These are phyloP conservation scores for Silene coronaria DNA, from an alignment of 179 eudicot genomes.

Conservation along the genomic window DNA sequence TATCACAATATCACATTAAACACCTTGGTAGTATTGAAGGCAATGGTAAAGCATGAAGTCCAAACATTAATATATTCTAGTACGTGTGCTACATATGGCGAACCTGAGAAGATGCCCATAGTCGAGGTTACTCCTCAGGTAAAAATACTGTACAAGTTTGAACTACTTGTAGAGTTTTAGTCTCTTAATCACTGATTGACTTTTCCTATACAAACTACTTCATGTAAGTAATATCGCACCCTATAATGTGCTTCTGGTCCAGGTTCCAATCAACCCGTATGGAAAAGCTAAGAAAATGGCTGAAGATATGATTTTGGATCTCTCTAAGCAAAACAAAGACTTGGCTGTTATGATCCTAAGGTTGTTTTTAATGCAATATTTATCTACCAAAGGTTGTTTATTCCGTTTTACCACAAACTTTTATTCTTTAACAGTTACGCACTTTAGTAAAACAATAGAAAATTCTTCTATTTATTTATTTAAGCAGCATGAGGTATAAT, in stretches of 20 bases:
- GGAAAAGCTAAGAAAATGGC: constrained; percentile 98
- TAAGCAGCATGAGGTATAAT: too few relatives aligned
- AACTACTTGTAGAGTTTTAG: not conserved
- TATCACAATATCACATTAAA: constrained; percentile 94
- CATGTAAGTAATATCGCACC: too few relatives aligned
- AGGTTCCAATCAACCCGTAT: constrained; percentile 88
- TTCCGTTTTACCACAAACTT: too few relatives aligned
- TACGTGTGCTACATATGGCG: constrained; percentile 96
- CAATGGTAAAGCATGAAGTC: constrained; percentile 71
- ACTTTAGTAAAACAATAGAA: too few relatives aligned
- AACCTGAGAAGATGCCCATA: constrained; percentile 91
- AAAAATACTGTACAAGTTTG: constrained; percentile 5
- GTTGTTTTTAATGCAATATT: constrained; percentile 24
- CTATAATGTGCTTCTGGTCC: constrained; percentile 19
- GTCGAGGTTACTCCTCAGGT: constrained; percentile 94
- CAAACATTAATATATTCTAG: constrained; percentile 78
- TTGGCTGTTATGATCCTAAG: constrained; percentile 89
- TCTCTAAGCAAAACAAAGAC: constrained; percentile 53
- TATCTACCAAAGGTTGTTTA: too few relatives aligned
- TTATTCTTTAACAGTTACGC: too few relatives aligned
- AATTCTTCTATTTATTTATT: too few relatives aligned
- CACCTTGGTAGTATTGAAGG: constrained; percentile 71
- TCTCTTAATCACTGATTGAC: too few relatives aligned
- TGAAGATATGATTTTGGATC: constrained; percentile 84
- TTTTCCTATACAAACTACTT: too few relatives aligned